Base-by-base conservation (phyloP, 1,284 basidiomycete species). In the Ustilago nuda region DNA sequence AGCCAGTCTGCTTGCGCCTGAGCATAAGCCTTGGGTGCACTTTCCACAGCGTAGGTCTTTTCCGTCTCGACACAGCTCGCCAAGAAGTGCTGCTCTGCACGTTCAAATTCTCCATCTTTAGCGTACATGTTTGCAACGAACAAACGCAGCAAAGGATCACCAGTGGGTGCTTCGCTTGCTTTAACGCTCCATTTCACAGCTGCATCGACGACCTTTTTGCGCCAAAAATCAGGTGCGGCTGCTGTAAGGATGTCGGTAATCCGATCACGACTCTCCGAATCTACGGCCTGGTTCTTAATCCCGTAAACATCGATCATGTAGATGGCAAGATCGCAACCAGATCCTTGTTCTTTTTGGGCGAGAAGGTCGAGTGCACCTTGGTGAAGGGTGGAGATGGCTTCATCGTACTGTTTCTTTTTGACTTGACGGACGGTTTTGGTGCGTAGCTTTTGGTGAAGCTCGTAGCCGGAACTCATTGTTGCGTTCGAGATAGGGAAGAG, bases 361-460 rank as follows among this genome's bases (percentile, higher is more conserved):
- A 85, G 72, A 8, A 85, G 79, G 15, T 69, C 46, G 53, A 80
- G 58, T 0, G 82, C 57, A 15, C 84, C 84, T 12, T 72, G 60
- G 66, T 80, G 74, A 19, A 85, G 77, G 11, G 74, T 62, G 6
- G 69, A 43, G 53, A 85, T 82, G 27, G 83, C 82, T 51, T 83
- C 78, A 30, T 74, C 72, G 63, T 82, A 85, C 52, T 81, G 76
- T 59, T 85, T 83, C 68, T 83, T 84, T 67, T 81, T 81, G 66
- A 85, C 60, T 58, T 79, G 79, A 2, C 84, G 81, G 0, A 85
- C 84, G 11, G 79, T 73, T 70, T 84, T 85, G 36, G 84, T 85
- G 19, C 84, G 78, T 27, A 85, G 79, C 69, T 82, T 81, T 69
- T 85, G 84, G 61, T 85, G 84, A 30, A 83, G 79, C 50, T 85